These are phyloP conservation scores for Pogostemon cablin DNA, from an alignment of 257 asterid genomes.

Conservation along the genomic window DNA sequence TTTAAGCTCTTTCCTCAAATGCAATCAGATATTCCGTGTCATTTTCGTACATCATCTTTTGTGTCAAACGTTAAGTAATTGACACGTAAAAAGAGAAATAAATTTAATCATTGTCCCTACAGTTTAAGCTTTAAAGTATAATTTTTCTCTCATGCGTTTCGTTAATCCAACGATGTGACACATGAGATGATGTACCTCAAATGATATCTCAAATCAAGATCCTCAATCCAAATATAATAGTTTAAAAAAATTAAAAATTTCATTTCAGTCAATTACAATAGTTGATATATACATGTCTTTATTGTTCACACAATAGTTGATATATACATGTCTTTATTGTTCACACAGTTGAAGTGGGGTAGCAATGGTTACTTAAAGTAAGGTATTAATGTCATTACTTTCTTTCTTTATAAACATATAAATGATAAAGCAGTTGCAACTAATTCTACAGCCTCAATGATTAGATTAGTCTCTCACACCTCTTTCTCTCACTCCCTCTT, in stretches of 20 bases:
- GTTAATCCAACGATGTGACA: too few relatives aligned
- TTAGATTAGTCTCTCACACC: conserved; percentile 29
- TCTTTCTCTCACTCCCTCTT: not conserved
- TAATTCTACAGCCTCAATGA: conserved; percentile 23
- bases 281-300: conserved; percentile 17
- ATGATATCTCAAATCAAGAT: too few relatives aligned
- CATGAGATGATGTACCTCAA: too few relatives aligned
- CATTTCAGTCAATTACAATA: not conserved
- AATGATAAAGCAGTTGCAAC: conserved; percentile 33
- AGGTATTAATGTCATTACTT: conserved; percentile 22
- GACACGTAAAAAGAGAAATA: too few relatives aligned
- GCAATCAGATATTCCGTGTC: too few relatives aligned
- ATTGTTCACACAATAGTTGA: conserved; percentile 19
- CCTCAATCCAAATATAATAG: too few relatives aligned
- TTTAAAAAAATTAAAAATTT: not conserved
- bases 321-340: conserved; percentile 19
- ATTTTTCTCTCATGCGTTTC: too few relatives aligned
- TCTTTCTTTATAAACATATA: conserved; percentile 26
- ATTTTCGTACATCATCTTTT: too few relatives aligned
- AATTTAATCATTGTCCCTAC: too few relatives aligned
- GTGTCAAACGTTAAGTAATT: too few relatives aligned
- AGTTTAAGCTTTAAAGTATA: too few relatives aligned
- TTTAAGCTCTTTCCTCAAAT: too few relatives aligned
- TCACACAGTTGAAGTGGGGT: conserved; percentile 36
- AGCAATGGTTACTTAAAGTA: conserved; percentile 33